Percentiles rank a stretch among this genome's conserved stretches.
Evolutionary conservation across 1,284 basidiomycete genomes (phyloP).

Genomic region (Rugiboletus extremiorientalis): DNA sequence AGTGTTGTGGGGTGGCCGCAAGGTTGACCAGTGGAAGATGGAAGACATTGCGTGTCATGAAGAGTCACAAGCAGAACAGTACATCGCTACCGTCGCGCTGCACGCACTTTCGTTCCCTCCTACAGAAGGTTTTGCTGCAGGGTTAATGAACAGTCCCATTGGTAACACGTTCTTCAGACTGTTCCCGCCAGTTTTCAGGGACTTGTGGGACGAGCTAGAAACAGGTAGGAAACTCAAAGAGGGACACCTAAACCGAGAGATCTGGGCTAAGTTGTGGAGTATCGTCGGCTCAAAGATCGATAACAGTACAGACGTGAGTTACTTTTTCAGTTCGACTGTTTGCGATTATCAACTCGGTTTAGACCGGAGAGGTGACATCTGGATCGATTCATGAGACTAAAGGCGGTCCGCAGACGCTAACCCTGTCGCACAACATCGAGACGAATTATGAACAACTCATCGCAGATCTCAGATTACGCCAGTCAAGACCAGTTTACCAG

Average conservation of each 20-base stretch:
- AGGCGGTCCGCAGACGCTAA: constrained; percentile 10
- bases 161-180: constrained; percentile 64
- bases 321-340: neutral
- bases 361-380: constrained; percentile 32
- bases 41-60: constrained; percentile 82
- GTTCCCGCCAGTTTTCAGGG: constrained; percentile 82
- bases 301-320: constrained; percentile 42
- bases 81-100: constrained; percentile 84
- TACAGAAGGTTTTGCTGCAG: constrained; percentile 60
- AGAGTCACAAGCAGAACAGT: constrained; percentile 85
- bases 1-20: constrained; percentile 70
- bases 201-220: constrained; percentile 94
- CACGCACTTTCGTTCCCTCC: constrained; percentile 68
- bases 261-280: constrained; percentile 70
- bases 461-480: constrained; percentile 59
- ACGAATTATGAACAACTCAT: constrained; percentile 52
- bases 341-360: constrained; percentile 2
- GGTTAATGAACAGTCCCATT: constrained; percentile 41
- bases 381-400: constrained; percentile 31
- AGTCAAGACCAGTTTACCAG: constrained; percentile 69
- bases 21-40: constrained; percentile 78
- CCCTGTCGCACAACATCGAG: constrained; percentile 26
- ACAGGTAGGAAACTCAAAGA: constrained; percentile 58
- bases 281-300: constrained; percentile 62
- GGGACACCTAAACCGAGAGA: constrained; percentile 62